Conservation (phyloP, 345 rosid species). For the Eucalyptus tenuipes region DNA sequence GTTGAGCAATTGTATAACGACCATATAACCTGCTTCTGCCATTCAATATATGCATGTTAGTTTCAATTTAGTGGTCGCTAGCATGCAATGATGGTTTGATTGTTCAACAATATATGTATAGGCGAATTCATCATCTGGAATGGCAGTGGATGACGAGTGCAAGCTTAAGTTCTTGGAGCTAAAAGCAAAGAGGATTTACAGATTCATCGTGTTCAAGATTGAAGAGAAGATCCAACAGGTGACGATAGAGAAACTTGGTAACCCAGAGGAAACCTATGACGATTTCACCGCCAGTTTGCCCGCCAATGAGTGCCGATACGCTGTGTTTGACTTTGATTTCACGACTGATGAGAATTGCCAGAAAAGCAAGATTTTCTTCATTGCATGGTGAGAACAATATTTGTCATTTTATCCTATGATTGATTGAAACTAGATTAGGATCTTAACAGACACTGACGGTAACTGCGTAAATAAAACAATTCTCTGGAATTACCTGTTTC, state of each 20-base stretch:
- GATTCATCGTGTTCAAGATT: slow-evolving; percentile 58
- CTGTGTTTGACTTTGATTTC: slow-evolving; percentile 42
- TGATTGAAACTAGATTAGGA: not conserved
- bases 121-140: slow-evolving; percentile 70
- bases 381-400: slow-evolving; percentile 38
- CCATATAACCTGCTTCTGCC: not conserved
- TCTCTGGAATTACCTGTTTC: not conserved
- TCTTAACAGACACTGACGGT: not conserved
- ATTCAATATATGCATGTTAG: not conserved
- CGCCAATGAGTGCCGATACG: slow-evolving; percentile 51
- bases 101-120: not conserved
- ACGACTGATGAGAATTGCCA: slow-evolving; percentile 57
- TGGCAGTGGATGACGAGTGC: slow-evolving; percentile 65
- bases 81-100: not conserved
- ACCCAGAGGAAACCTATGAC: slow-evolving; percentile 41
- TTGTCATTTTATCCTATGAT: not conserved
- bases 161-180: slow-evolving; percentile 61
- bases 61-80: not conserved
- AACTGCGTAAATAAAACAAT: not conserved
- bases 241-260: slow-evolving; percentile 39
- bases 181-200: slow-evolving; percentile 50
- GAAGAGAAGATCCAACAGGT: slow-evolving; percentile 55
- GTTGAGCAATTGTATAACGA: not conserved
- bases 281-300: slow-evolving; percentile 45
- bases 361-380: slow-evolving; percentile 69